Percentiles rank a stretch among this genome's conserved stretches.
Conservation (phyloP, 2,329 filamentous ascomycete genomes). For the Aspergillus awamori region DNA sequence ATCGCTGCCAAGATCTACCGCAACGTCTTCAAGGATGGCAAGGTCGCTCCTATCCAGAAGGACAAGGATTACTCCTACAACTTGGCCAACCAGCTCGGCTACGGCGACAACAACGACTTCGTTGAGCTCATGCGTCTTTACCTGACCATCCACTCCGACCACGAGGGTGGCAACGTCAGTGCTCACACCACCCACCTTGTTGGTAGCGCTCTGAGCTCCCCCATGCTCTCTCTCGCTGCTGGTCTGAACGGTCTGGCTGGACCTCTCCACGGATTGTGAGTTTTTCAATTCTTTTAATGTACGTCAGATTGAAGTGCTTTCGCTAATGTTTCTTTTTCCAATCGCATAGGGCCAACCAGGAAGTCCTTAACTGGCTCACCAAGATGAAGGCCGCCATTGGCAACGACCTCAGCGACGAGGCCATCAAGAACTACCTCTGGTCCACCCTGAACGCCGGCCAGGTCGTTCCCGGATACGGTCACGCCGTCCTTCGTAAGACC, state of each 20-base stretch:
- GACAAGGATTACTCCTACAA: constrained; percentile 99
- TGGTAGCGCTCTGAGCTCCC: constrained; percentile 92
- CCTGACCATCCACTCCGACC: constrained; percentile 99
- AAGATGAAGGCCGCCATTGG: constrained; percentile 98
- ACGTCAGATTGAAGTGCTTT: not conserved
- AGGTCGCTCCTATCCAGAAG: constrained; percentile 93
- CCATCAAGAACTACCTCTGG: constrained; percentile 99
- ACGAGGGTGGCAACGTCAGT: constrained; percentile 98
- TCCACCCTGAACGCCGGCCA: constrained; percentile 91
- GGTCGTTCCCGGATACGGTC: constrained; percentile 97
- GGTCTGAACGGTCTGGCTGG: constrained; percentile 98
- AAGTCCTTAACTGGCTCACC: constrained; percentile 97
- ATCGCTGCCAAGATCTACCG: constrained; percentile 99
- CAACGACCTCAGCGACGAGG: constrained; percentile 92
- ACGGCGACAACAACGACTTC: constrained; percentile 92
- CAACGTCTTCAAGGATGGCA: constrained; percentile 99
- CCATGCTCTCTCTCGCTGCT: constrained; percentile 93
- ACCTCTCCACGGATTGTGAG: constrained; percentile 87
- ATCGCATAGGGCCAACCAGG: constrained; percentile 77
- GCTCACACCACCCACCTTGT: constrained; percentile 99
- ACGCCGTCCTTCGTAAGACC: constrained; percentile 99
- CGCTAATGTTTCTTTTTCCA: constrained; percentile 24
- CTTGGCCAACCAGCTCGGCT: constrained; percentile 99
- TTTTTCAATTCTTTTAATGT: not conserved
- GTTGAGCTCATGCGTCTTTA: constrained; percentile 98